Evolutionary conservation across 371 early-diverging fungal genomes (phyloP).

Genomic region (Lichtheimia hyalospora): DNA sequence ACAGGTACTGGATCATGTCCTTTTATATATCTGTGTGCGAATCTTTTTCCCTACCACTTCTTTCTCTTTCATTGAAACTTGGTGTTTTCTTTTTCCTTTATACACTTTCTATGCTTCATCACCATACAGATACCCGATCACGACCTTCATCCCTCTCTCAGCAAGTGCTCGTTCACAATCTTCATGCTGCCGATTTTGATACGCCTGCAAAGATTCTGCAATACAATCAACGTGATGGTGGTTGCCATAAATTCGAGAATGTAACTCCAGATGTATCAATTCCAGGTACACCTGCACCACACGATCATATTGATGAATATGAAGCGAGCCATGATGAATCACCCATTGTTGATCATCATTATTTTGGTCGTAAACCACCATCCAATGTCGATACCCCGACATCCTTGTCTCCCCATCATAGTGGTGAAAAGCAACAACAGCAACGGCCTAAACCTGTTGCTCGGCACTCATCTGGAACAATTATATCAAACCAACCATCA

Average conservation of each 20-base stretch:
- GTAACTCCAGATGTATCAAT: slow-evolving; percentile 39
- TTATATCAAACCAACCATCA: background rate
- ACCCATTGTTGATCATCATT: slow-evolving; percentile 5
- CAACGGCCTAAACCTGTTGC: background rate
- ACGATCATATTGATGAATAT: slow-evolving; percentile 6
- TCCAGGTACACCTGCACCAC: slow-evolving; percentile 25
- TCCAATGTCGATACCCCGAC: slow-evolving; percentile 15
- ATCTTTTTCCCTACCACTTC: background rate
- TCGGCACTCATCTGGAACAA: background rate
- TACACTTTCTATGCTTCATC: background rate
- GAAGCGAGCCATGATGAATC: slow-evolving; percentile 10
- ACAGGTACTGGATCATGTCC: background rate
- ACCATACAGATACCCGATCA: slow-evolving; percentile 3
- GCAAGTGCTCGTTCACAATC: slow-evolving; percentile 10
- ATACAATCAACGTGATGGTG: slow-evolving; percentile 10
- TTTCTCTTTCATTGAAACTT: slow-evolving; percentile 5
- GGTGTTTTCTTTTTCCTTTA: background rate
- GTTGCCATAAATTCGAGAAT: slow-evolving; percentile 36
- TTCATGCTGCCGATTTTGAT: slow-evolving; percentile 27
- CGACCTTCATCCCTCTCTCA: slow-evolving; percentile 8
- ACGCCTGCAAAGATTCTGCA: slow-evolving; percentile 39
- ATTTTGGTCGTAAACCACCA: slow-evolving; percentile 3
- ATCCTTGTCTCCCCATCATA: slow-evolving; percentile 20
- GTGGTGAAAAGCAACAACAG: slow-evolving; percentile 9
- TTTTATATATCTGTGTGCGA: background rate